Percentiles rank a stretch among this genome's conserved stretches.
Conservation (phyloP, 768 basidiomycete species). For the Tulasnella calospora region DNA sequence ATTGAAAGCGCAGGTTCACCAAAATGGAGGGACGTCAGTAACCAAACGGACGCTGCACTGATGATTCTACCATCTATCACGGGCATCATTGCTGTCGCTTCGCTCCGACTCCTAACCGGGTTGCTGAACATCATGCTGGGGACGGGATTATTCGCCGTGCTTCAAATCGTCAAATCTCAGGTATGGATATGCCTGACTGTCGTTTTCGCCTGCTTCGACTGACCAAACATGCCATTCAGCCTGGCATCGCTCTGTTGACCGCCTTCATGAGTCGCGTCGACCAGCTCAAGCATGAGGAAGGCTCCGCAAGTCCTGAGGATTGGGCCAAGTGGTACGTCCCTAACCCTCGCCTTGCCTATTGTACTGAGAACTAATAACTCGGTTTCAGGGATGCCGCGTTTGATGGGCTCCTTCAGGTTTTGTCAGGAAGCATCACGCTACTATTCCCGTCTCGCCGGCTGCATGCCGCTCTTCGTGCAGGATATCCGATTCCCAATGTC, state of each 20-base stretch:
- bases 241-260: slow-evolving; percentile 86
- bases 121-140: slow-evolving; percentile 73
- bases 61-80: slow-evolving; percentile 82
- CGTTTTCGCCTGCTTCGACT: background rate
- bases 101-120: slow-evolving; percentile 77
- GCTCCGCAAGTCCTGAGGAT: slow-evolving; percentile 65
- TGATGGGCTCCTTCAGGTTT: slow-evolving; percentile 75
- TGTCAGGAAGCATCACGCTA: slow-evolving; percentile 66
- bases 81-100: slow-evolving; percentile 71
- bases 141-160: slow-evolving; percentile 61
- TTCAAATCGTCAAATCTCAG: slow-evolving; percentile 68
- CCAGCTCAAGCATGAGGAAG: slow-evolving; percentile 72
- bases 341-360: background rate
- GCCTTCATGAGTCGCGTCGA: slow-evolving; percentile 90
- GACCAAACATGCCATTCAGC: slow-evolving; percentile 45
- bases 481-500: slow-evolving; percentile 46
- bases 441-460: slow-evolving; percentile 88
- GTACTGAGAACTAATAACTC: slow-evolving; percentile 27
- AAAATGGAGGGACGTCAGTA: slow-evolving; percentile 66
- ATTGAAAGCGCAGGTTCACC: slow-evolving; percentile 44
- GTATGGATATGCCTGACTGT: slow-evolving; percentile 44
- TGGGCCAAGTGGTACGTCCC: slow-evolving; percentile 68
- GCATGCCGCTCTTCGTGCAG: slow-evolving; percentile 38
- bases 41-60: slow-evolving; percentile 87
- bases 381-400: slow-evolving; percentile 74